Conservation (phyloP, 495 filamentous ascomycete genomes). For the Amphirosellinia nigrospora region DNA sequence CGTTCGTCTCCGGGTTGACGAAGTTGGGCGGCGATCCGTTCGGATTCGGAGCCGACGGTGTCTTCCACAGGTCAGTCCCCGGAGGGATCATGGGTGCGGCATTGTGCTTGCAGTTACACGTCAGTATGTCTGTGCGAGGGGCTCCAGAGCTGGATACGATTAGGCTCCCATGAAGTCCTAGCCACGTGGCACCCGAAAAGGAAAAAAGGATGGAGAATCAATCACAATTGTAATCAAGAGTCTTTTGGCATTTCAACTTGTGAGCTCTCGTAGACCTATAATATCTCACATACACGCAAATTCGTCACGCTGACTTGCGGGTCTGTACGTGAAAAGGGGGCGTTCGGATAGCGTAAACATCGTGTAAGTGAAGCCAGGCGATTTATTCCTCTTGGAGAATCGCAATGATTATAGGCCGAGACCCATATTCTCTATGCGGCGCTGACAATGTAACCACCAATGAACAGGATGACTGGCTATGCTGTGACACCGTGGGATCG, state of each 20-base stretch:
- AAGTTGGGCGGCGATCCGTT: neutral
- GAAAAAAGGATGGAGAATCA: neutral
- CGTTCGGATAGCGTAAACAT: neutral
- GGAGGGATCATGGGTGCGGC: neutral
- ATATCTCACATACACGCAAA: neutral
- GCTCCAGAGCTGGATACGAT: neutral
- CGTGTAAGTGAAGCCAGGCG: neutral
- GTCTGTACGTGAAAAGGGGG: neutral
- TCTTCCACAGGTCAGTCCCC: constrained; percentile 11
- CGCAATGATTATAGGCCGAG: neutral
- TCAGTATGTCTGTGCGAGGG: neutral
- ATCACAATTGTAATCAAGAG: neutral
- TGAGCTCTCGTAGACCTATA: neutral
- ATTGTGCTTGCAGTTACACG: neutral
- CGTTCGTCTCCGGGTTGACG: constrained; percentile 9
- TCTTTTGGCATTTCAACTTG: neutral
- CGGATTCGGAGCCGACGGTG: neutral
- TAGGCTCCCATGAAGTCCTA: neutral
- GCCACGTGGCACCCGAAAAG: neutral
- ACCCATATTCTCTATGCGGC: neutral
- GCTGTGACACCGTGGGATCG: neutral
- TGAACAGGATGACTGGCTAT: neutral
- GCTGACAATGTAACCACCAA: neutral
- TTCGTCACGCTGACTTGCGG: neutral
- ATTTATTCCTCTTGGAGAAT: neutral